Evolutionary conservation across 192 early-diverging fungal genomes (phyloP).

Genomic region (Coemansia sp.): DNA sequence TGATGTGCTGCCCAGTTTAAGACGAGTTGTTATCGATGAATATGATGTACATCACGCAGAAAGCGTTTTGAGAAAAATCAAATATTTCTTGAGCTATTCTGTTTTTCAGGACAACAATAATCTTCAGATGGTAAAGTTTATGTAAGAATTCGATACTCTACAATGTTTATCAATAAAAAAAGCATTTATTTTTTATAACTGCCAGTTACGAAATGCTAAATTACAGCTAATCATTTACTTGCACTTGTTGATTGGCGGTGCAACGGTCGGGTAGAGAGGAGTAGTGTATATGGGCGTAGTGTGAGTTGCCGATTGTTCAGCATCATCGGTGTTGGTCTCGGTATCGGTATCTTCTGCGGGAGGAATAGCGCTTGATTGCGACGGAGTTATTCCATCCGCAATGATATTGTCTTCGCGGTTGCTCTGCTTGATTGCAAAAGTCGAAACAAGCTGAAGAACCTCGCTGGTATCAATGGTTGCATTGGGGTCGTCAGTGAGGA

Average conservation of each 20-base stretch:
- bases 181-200: too few species aligned
- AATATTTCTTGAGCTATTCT: too few species aligned
- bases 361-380: constrained; percentile 12
- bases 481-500: constrained; percentile 30
- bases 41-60: too few species aligned
- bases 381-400: constrained; percentile 11
- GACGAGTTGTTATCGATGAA: neutral
- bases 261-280: neutral
- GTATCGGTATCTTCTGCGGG: constrained; percentile 4
- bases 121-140: neutral
- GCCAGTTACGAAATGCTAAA: too few species aligned
- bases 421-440: constrained; percentile 34
- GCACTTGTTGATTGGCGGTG: neutral
- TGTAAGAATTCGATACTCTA: neutral
- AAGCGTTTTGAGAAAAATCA: too few species aligned
- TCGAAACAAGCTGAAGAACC: constrained; percentile 13
- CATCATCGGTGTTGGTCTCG: neutral
- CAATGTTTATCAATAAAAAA: too few species aligned
- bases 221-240: too few species aligned
- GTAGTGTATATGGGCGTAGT: neutral
- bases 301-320: neutral
- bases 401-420: constrained; percentile 40
- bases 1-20: too few species aligned
- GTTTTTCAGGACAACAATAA: neutral
- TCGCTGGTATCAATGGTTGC: constrained; percentile 21